These are phyloP conservation scores for Ogataea hybrid DNA, from an alignment of 1,139 yeast genomes.

Conservation along the genomic window DNA sequence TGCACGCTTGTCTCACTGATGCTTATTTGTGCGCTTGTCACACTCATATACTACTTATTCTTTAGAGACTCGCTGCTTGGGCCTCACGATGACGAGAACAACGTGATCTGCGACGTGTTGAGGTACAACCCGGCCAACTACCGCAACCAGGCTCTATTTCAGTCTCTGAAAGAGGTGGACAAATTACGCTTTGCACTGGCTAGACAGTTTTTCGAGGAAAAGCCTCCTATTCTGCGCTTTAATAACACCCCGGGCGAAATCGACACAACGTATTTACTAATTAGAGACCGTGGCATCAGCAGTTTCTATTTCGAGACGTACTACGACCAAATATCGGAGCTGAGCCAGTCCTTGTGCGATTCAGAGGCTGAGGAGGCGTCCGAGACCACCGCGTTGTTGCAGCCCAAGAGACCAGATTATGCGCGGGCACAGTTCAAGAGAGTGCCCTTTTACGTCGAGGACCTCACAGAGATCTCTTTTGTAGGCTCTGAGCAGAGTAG, in stretches of 20 bases:
- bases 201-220: slow-evolving; percentile 35
- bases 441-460: slow-evolving; percentile 48
- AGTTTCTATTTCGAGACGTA: slow-evolving; percentile 43
- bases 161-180: slow-evolving; percentile 15
- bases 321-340: slow-evolving; percentile 31
- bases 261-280: slow-evolving; percentile 33
- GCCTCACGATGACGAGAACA: slow-evolving; percentile 13
- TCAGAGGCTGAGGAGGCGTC: slow-evolving; percentile 28
- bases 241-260: slow-evolving; percentile 37
- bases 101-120: slow-evolving; percentile 22
- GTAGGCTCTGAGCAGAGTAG: slow-evolving; percentile 38
- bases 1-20: slow-evolving; percentile 21
- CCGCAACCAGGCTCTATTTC: slow-evolving; percentile 15
- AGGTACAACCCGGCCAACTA: slow-evolving; percentile 13
- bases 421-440: slow-evolving; percentile 15
- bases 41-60: slow-evolving; percentile 19
- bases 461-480: slow-evolving; percentile 60
- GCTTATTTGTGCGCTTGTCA: slow-evolving; percentile 18
- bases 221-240: slow-evolving; percentile 41
- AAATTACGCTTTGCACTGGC: slow-evolving; percentile 34
- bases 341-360: slow-evolving; percentile 22
- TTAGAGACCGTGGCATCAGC: slow-evolving; percentile 49
- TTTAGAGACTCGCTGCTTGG: slow-evolving; percentile 17
- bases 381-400: slow-evolving; percentile 35
- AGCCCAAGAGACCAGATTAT: slow-evolving; percentile 12